Evolutionary conservation across 768 basidiomycete species (phyloP).

Genomic region (Leccinum barrowsii): DNA sequence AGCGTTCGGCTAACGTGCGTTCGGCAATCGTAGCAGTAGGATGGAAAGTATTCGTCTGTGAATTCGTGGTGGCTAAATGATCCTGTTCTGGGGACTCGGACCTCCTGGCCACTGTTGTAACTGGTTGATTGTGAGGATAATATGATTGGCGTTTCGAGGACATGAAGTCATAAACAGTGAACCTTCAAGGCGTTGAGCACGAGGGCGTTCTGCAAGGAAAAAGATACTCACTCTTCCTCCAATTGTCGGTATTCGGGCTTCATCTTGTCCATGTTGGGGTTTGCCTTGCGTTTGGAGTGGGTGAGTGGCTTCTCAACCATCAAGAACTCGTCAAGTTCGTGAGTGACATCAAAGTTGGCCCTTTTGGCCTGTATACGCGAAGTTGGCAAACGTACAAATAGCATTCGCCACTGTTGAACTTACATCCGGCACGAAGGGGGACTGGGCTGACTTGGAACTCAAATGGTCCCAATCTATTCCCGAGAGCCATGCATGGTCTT

Average conservation of each 20-base stretch:
- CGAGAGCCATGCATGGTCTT: slow-evolving; percentile 81
- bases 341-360: slow-evolving; percentile 97
- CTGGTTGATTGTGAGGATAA: slow-evolving; percentile 80
- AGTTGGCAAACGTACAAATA: neutral
- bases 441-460: slow-evolving; percentile 62
- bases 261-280: slow-evolving; percentile 81
- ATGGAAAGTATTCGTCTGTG: slow-evolving; percentile 38
- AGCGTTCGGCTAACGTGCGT: slow-evolving; percentile 39
- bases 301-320: slow-evolving; percentile 98
- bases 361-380: slow-evolving; percentile 67
- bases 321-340: slow-evolving; percentile 95
- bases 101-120: slow-evolving; percentile 31
- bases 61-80: slow-evolving; percentile 28
- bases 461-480: slow-evolving; percentile 78
- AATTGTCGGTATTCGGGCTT: slow-evolving; percentile 88
- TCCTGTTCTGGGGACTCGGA: slow-evolving; percentile 30
- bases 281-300: slow-evolving; percentile 87
- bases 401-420: slow-evolving; percentile 33
- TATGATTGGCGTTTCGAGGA: slow-evolving; percentile 74
- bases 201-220: neutral
- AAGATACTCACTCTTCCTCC: slow-evolving; percentile 76
- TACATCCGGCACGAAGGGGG: slow-evolving; percentile 92
- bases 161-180: slow-evolving; percentile 85
- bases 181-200: slow-evolving; percentile 44
- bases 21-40: slow-evolving; percentile 44